Evolutionary conservation across 2,329 filamentous ascomycete species (phyloP).

Genomic region (Lasiodiplodia sp.): DNA sequence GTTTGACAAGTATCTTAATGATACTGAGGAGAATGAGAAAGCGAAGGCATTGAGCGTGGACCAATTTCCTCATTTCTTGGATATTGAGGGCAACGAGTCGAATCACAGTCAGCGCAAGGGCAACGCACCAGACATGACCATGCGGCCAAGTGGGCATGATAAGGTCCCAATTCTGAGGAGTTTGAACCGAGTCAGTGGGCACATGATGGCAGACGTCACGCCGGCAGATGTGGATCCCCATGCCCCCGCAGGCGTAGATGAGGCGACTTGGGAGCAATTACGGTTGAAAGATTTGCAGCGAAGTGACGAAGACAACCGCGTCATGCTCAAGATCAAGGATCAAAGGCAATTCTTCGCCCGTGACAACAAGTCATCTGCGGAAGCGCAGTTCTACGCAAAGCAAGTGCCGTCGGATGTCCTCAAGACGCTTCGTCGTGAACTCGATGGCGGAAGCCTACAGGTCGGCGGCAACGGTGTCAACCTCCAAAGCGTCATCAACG

Average conservation of each 20-base stretch:
- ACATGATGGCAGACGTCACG: constrained; percentile 87
- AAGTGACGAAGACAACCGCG: constrained; percentile 75
- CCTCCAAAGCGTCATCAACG: constrained; percentile 70
- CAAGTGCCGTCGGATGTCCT: constrained; percentile 76
- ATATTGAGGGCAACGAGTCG: constrained; percentile 92
- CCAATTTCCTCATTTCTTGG: constrained; percentile 85
- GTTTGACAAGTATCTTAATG: constrained; percentile 85
- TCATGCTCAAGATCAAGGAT: constrained; percentile 87
- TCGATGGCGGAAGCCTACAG: constrained; percentile 54
- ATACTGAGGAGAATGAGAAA: constrained; percentile 66
- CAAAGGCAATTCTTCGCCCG: constrained; percentile 81
- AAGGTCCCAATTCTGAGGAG: constrained; percentile 90
- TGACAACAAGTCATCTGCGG: constrained; percentile 53
- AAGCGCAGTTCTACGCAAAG: constrained; percentile 67
- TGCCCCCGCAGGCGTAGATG: constrained; percentile 71
- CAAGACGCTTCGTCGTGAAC: constrained; percentile 67
- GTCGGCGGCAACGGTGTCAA: constrained; percentile 50
- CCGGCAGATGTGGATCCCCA: constrained; percentile 76
- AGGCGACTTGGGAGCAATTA: constrained; percentile 76
- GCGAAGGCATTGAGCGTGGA: constrained; percentile 58
- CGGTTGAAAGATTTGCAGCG: constrained; percentile 81
- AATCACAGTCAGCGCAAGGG: constrained; percentile 88
- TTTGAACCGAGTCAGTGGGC: constrained; percentile 89
- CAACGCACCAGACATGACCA: constrained; percentile 88
- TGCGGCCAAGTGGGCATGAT: constrained; percentile 76